phyloP scores from a whole-genome alignment of 768 basidiomycete species.

The Sistotremastrum suecicum region DNA sequence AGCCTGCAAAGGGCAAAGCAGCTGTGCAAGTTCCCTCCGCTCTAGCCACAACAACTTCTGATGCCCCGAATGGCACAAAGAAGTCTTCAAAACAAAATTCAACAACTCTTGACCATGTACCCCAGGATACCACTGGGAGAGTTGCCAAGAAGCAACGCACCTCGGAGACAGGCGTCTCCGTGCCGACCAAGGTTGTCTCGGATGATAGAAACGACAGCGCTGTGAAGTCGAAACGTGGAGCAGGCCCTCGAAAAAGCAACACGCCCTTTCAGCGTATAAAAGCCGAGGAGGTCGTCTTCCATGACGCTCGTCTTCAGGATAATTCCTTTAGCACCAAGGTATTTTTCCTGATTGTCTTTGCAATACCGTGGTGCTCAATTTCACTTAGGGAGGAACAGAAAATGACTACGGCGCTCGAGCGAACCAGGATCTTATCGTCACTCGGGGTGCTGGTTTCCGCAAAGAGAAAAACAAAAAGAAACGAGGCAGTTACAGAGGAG shows the following conservation, averaged over 20 bases:
- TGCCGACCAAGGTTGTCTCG: conserved; percentile 18
- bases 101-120: no score
- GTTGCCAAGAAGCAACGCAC: conserved; percentile 50
- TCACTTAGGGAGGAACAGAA: conserved; percentile 36
- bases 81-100: not conserved
- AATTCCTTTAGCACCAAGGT: conserved; percentile 80
- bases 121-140: not conserved
- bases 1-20: not conserved
- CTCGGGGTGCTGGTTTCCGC: conserved; percentile 86
- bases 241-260: conserved; percentile 23
- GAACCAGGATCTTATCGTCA: conserved; percentile 78
- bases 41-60: not conserved
- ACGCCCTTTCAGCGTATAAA: conserved; percentile 76
- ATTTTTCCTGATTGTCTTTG: conserved; percentile 10
- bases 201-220: not conserved
- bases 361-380: not conserved
- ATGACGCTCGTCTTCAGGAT: conserved; percentile 37
- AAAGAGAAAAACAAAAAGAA: conserved; percentile 99
- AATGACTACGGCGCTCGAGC: conserved; percentile 87
- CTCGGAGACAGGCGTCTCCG: conserved; percentile 33
- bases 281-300: conserved; percentile 36
- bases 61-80: not conserved
- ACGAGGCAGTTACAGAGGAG: conserved; percentile 83
- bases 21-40: not conserved
- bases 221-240: not conserved